Conservation (phyloP, 164 flowering plant genomes). For the Cinnamomum chago region DNA sequence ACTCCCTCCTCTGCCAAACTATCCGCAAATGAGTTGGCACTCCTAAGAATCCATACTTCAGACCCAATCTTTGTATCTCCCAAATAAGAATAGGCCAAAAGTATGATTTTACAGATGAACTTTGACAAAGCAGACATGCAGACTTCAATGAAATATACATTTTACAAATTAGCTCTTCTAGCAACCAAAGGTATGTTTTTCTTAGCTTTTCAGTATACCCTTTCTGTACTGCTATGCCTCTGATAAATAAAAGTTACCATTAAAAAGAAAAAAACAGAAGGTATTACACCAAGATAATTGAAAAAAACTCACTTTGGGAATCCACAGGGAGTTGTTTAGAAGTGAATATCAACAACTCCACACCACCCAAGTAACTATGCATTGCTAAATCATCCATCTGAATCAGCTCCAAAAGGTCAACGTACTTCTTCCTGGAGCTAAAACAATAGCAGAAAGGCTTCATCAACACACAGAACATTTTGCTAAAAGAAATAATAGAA, state of each 20-base stretch:
- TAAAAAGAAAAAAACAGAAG: background rate
- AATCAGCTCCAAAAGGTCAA: conserved; percentile 17
- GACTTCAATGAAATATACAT: too few relatives aligned
- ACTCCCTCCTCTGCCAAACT: too few relatives aligned
- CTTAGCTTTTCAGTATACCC: too few relatives aligned
- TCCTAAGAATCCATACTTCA: too few relatives aligned
- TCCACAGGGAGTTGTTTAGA: conserved; percentile 24
- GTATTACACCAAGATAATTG: background rate
- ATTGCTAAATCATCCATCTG: conserved; percentile 20
- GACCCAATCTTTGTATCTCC: too few relatives aligned
- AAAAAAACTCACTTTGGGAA: conserved; percentile 25
- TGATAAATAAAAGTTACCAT: background rate
- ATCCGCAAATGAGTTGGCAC: too few relatives aligned
- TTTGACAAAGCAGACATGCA: too few relatives aligned
- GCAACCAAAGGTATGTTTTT: too few relatives aligned
- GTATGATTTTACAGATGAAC: too few relatives aligned
- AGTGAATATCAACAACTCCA: conserved; percentile 25
- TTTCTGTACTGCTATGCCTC: too few relatives aligned
- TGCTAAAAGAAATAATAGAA: background rate
- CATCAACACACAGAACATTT: background rate
- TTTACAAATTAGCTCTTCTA: too few relatives aligned
- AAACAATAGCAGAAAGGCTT: background rate
- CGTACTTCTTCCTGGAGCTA: conserved; percentile 13
- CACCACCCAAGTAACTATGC: conserved; percentile 16
- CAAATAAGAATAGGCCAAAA: too few relatives aligned